A percentile compares a stretch with the other conserved stretches of the same genome.
Evolutionary conservation across 1,139 yeast species (phyloP).

Genomic region (Fermentozyma sake): DNA sequence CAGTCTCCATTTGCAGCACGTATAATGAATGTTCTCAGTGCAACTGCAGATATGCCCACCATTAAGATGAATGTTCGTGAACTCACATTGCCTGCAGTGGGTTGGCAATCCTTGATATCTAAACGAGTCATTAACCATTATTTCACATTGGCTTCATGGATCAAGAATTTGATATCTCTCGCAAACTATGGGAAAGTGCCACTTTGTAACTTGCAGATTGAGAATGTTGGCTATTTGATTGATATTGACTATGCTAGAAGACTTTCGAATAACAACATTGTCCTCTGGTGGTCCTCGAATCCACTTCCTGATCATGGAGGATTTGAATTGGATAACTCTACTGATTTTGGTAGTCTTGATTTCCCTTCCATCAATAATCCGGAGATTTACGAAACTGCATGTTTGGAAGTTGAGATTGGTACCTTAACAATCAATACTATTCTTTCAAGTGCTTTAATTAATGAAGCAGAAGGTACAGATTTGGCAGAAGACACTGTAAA

Average conservation of each 20-base stretch:
- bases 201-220: slow-evolving; percentile 74
- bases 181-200: slow-evolving; percentile 80
- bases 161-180: slow-evolving; percentile 59
- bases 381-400: slow-evolving; percentile 73
- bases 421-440: slow-evolving; percentile 84
- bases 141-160: slow-evolving; percentile 71
- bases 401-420: slow-evolving; percentile 74
- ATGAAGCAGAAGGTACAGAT: slow-evolving; percentile 89
- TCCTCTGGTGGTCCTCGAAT: slow-evolving; percentile 89
- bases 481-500: slow-evolving; percentile 53
- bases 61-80: slow-evolving; percentile 56
- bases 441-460: slow-evolving; percentile 75
- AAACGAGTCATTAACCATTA: slow-evolving; percentile 68
- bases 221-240: slow-evolving; percentile 71
- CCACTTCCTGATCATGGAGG: slow-evolving; percentile 90
- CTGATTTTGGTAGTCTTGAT: slow-evolving; percentile 56
- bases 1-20: slow-evolving; percentile 65
- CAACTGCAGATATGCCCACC: slow-evolving; percentile 59
- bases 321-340: slow-evolving; percentile 54
- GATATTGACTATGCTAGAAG: slow-evolving; percentile 86
- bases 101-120: slow-evolving; percentile 79
- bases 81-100: slow-evolving; percentile 65
- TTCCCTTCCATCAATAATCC: slow-evolving; percentile 76
- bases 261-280: slow-evolving; percentile 58
- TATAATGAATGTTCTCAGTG: slow-evolving; percentile 38